These are phyloP conservation scores for Cladophialophora carrionii DNA, from an alignment of 2,329 filamentous ascomycete species.

Conservation along the genomic window DNA sequence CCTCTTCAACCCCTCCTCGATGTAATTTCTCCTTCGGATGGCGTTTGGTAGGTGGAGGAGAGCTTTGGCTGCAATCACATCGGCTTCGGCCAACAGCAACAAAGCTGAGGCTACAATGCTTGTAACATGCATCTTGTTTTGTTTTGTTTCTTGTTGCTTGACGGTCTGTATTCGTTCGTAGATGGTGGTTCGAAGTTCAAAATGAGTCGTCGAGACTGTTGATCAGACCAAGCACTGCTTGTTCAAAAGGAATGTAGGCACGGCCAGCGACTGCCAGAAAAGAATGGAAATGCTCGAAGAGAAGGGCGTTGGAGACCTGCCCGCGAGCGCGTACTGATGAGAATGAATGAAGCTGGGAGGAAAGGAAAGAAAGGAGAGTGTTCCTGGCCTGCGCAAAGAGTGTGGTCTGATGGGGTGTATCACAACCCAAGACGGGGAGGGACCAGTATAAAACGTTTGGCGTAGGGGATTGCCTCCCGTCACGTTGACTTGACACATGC, in stretches of 20 bases:
- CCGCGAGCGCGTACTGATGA: slow-evolving; percentile 21
- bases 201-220: slow-evolving; percentile 34
- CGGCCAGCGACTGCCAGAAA: slow-evolving; percentile 34
- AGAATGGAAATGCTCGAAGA: slow-evolving; percentile 23
- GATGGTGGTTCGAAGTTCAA: slow-evolving; percentile 1
- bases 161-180: not conserved
- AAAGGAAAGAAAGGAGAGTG: slow-evolving; percentile 13
- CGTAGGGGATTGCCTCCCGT: slow-evolving; percentile 22
- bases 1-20: slow-evolving; percentile 22
- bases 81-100: slow-evolving; percentile 29
- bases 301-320: slow-evolving; percentile 24
- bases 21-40: slow-evolving; percentile 24
- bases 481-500: slow-evolving; percentile 24
- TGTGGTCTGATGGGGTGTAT: slow-evolving; percentile 29
- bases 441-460: slow-evolving; percentile 30
- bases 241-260: slow-evolving; percentile 31
- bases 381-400: slow-evolving; percentile 24
- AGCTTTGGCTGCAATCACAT: slow-evolving; percentile 28
- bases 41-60: slow-evolving; percentile 28
- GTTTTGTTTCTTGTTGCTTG: slow-evolving; percentile 12
- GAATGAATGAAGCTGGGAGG: slow-evolving; percentile 5
- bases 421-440: slow-evolving; percentile 15
- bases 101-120: slow-evolving; percentile 25
- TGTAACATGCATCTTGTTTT: slow-evolving; percentile 29
- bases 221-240: slow-evolving; percentile 31